A percentile compares a stretch with the other conserved stretches of the same genome.
phyloP scores from a whole-genome alignment of 441 rosid genomes.

The Kokia cookei region DNA sequence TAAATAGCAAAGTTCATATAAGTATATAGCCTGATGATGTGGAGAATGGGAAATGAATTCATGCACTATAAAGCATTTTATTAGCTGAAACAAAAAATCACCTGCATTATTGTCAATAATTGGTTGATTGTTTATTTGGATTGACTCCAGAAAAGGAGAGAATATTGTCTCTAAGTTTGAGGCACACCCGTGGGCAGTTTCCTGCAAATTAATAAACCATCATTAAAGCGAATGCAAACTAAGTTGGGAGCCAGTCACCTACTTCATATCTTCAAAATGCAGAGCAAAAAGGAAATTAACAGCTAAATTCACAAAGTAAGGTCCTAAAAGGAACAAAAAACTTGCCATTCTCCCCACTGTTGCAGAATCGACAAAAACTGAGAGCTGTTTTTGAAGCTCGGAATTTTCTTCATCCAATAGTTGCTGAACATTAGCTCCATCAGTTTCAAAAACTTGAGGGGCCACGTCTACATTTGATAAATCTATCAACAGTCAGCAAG shows the following conservation, averaged over 20 bases:
- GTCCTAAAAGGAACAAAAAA: background rate
- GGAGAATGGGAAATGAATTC: background rate
- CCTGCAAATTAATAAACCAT: constrained; percentile 31
- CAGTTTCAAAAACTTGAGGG: constrained; percentile 18
- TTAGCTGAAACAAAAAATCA: constrained; percentile 9
- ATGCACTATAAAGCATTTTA: background rate
- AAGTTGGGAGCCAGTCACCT: background rate
- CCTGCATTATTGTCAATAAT: constrained; percentile 33
- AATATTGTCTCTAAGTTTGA: constrained; percentile 53
- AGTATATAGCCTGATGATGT: background rate
- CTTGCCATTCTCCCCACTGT: constrained; percentile 32
- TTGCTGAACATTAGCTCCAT: constrained; percentile 20
- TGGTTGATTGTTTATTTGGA: constrained; percentile 25
- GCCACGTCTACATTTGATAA: constrained; percentile 20
- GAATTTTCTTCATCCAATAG: constrained; percentile 22
- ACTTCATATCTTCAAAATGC: background rate
- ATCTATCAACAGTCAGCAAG: constrained; percentile 15
- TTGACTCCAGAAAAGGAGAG: constrained; percentile 54
- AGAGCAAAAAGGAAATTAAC: background rate
- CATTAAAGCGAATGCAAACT: background rate
- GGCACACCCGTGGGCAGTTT: constrained; percentile 25
- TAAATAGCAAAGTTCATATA: background rate
- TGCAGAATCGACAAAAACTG: constrained; percentile 29
- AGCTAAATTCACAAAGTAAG: background rate
- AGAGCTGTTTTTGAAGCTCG: constrained; percentile 28